These are phyloP conservation scores for Dictyophora rubrovolvata DNA, from an alignment of 768 basidiomycete species.

Conservation along the genomic window DNA sequence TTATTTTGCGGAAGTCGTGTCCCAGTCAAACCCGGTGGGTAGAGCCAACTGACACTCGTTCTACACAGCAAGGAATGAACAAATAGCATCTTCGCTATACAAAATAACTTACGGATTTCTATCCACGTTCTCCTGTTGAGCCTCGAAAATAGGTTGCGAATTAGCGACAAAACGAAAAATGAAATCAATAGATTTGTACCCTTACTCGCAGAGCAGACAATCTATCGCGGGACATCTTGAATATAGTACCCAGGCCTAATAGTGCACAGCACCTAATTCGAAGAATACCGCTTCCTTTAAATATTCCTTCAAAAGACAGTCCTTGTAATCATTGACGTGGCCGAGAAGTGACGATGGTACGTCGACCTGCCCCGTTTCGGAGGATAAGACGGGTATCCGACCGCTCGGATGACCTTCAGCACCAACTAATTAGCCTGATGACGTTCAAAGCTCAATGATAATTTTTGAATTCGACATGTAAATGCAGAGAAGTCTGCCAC, in stretches of 20 bases:
- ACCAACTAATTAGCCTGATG: not conserved
- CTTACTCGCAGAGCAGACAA: slow-evolving; percentile 77
- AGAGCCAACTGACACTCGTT: slow-evolving; percentile 8
- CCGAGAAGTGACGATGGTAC: not conserved
- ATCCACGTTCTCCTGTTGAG: slow-evolving; percentile 50
- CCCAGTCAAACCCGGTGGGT: not conserved
- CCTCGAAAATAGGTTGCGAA: slow-evolving; percentile 29
- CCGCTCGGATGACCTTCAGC: not conserved
- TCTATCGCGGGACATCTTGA: slow-evolving; percentile 75
- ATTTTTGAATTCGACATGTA: not conserved
- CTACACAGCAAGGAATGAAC: not conserved
- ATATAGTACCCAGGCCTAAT: no score
- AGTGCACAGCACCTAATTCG: not conserved
- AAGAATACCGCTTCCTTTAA: not conserved
- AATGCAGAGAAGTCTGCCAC: no score
- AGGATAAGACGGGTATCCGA: not conserved
- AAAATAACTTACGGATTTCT: slow-evolving; percentile 34
- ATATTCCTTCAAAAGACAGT: not conserved
- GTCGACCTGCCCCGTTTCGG: not conserved
- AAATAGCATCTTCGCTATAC: not conserved
- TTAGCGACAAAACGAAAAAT: slow-evolving; percentile 1
- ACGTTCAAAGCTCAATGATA: not conserved
- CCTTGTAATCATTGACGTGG: not conserved
- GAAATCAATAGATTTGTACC: slow-evolving; percentile 11
- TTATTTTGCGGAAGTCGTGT: not conserved